phyloP scores from a whole-genome alignment of 2,329 filamentous ascomycete genomes.

The Curvularia spicifera region DNA sequence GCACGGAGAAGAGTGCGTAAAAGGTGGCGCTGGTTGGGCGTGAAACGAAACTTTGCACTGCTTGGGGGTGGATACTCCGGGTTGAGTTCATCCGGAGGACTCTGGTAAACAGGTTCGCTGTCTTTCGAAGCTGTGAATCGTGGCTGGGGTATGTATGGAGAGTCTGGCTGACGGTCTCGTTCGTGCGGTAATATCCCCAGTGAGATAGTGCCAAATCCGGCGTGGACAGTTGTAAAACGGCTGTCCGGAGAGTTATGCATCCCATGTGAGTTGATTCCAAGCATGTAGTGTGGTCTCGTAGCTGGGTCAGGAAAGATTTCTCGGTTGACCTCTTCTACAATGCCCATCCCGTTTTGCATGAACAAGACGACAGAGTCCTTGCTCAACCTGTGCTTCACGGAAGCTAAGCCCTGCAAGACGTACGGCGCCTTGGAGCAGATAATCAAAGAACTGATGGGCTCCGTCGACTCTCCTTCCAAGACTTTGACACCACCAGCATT shows the following conservation, averaged over 20 bases:
- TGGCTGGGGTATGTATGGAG: constrained; percentile 33
- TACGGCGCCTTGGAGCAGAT: constrained; percentile 76
- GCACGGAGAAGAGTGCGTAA: constrained; percentile 68
- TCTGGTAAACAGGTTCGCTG: constrained; percentile 10
- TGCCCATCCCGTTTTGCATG: constrained; percentile 81
- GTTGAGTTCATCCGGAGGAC: constrained; percentile 24
- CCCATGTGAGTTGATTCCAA: constrained; percentile 70
- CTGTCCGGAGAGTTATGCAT: constrained; percentile 53
- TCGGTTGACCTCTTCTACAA: constrained; percentile 77
- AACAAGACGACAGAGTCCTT: constrained; percentile 75
- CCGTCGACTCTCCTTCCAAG: constrained; percentile 41
- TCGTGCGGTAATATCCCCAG: constrained; percentile 60
- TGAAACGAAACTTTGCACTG: constrained; percentile 38
- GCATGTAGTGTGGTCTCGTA: constrained; percentile 75
- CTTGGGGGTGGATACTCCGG: constrained; percentile 22
- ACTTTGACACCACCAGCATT: constrained; percentile 6
- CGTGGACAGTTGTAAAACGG: constrained; percentile 63
- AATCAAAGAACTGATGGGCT: constrained; percentile 74
- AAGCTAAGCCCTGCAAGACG: constrained; percentile 69
- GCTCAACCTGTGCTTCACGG: constrained; percentile 71
- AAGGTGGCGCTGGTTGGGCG: constrained; percentile 64
- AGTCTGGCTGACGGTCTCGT: constrained; percentile 31
- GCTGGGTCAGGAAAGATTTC: constrained; percentile 71
- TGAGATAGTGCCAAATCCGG: constrained; percentile 64
- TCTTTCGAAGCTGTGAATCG: constrained; percentile 22